These are phyloP conservation scores for Kandelia obovata DNA, from an alignment of 345 rosid genomes.

Conservation along the genomic window DNA sequence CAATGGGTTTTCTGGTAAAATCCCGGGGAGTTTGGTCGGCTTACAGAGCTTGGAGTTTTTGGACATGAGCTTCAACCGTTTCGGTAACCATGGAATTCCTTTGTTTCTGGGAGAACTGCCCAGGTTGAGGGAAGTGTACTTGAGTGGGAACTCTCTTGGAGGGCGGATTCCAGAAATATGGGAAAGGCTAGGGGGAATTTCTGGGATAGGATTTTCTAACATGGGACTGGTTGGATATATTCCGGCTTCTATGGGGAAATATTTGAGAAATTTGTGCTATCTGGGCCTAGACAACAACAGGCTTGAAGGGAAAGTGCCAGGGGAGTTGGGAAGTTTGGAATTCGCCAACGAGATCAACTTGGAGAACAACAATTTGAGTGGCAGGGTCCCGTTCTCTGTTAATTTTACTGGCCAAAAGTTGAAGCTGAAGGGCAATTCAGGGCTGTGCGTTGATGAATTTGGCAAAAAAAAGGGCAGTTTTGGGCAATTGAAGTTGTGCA, in stretches of 20 bases:
- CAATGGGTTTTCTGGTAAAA: constrained; percentile 43
- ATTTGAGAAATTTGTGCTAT: constrained; percentile 38
- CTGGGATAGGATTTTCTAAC: constrained; percentile 52
- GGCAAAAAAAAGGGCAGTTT: constrained; percentile 13
- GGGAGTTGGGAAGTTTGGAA: constrained; percentile 41
- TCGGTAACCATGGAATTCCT: constrained; percentile 54
- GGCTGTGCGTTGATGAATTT: constrained; percentile 32
- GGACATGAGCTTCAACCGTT: constrained; percentile 56
- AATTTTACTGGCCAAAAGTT: constrained; percentile 46
- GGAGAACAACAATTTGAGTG: constrained; percentile 64
- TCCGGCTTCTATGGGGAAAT: constrained; percentile 50
- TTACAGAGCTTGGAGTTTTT: constrained; percentile 45
- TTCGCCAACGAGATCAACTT: constrained; percentile 47
- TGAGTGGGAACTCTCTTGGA: constrained; percentile 64
- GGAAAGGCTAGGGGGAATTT: constrained; percentile 45
- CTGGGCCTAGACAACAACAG: constrained; percentile 57
- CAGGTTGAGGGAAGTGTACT: constrained; percentile 38
- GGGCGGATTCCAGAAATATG: constrained; percentile 60
- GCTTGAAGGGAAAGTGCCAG: constrained; percentile 52
- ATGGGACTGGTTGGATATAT: constrained; percentile 52
- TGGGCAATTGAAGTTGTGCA: constrained; percentile 30
- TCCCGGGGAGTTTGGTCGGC: constrained; percentile 40
- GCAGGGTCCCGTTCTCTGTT: constrained; percentile 45
- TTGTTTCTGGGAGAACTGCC: constrained; percentile 40
- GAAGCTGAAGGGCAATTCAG: constrained; percentile 49